A percentile compares a stretch with the other conserved stretches of the same genome.
Evolutionary conservation across 2,329 filamentous ascomycete species (phyloP).

Genomic region (Cladosporium sp.): DNA sequence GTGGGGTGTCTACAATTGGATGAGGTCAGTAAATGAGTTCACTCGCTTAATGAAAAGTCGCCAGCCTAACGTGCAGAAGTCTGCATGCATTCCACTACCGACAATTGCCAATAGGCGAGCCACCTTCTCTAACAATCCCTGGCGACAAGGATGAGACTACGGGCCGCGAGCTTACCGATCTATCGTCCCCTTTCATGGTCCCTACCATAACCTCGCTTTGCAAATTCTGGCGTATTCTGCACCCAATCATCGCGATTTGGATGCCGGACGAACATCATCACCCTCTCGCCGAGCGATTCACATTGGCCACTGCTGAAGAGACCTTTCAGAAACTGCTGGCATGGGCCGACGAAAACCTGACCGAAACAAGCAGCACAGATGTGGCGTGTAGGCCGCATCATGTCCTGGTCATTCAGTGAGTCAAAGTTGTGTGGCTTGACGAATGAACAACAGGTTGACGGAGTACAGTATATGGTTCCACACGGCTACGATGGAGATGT

Average conservation of each 20-base stretch:
- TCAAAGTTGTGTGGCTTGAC: not conserved
- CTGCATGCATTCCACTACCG: not conserved
- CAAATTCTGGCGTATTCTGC: not conserved
- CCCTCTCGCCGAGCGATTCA: not conserved
- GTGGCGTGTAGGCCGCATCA: not conserved
- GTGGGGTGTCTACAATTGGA: not conserved
- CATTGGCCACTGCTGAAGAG: not conserved
- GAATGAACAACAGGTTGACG: not conserved
- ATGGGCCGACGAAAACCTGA: not conserved
- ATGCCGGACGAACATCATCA: not conserved
- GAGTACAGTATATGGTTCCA: slow-evolving; percentile 1
- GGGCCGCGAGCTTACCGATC: not conserved
- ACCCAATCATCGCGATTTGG: not conserved
- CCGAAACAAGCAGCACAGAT: not conserved
- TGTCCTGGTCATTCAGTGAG: slow-evolving; percentile 1
- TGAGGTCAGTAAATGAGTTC: not conserved
- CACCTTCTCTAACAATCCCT: not conserved
- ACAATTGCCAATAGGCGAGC: not conserved
- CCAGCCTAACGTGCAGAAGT: not conserved
- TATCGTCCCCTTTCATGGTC: not conserved
- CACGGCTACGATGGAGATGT: slow-evolving; percentile 6
- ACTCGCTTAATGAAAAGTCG: not conserved
- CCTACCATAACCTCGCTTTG: not conserved
- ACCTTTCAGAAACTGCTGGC: not conserved
- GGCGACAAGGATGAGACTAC: not conserved